Base-by-base conservation (phyloP, 2,329 filamentous ascomycete species). In the Penicillium verrucosum region DNA sequence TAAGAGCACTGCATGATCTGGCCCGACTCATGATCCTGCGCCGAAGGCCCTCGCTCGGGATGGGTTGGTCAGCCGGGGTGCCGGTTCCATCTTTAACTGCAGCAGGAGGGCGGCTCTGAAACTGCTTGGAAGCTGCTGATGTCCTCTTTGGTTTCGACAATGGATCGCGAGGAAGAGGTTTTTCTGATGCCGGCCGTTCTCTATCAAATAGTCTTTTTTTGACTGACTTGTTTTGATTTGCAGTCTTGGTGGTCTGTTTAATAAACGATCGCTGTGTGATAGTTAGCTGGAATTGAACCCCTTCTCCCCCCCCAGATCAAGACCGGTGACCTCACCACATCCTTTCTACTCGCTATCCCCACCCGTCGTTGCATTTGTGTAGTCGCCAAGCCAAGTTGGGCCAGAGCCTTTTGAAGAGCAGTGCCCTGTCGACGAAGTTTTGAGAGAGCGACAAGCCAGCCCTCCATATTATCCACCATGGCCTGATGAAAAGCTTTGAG, bases 381-480 rank as follows among this genome's bases (percentile, higher is more conserved):
- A 52, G 95, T 87, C 63, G 94, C 89, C 51, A 84, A 86, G 61
- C 85, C 86, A 21, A 97, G 82, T 72, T 89, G 85, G 38, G 85
- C 82, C 40, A 96, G 81, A 30, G 87, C 79, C 7, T 85, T 81
- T 32, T 88, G 88, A 27, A 97, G 79, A 43, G 84, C 82, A 59
- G 87, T 84, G 14, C 88, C 87, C 68, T 88, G 90, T 23, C 83
- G 82, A 69, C 91, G 87, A 57, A 97, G 80, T 53, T 88, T 88
- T 52, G 86, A 82, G 67, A 96, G 87, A 7, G 91, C 91, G 55
- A 87, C 85, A 56, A 87, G 85, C 93, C 93, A 97, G 42, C 92
- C 92, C 61, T 95, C 89, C 9, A 92, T 88, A 65, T 97, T 97
- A 34, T 90, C 90, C 68, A 89, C 88, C 92, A 97, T 97, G 37